These are phyloP conservation scores for Poteriospumella lacustris DNA, from an alignment of 108 stramenopile genomes.

Conservation along the genomic window DNA sequence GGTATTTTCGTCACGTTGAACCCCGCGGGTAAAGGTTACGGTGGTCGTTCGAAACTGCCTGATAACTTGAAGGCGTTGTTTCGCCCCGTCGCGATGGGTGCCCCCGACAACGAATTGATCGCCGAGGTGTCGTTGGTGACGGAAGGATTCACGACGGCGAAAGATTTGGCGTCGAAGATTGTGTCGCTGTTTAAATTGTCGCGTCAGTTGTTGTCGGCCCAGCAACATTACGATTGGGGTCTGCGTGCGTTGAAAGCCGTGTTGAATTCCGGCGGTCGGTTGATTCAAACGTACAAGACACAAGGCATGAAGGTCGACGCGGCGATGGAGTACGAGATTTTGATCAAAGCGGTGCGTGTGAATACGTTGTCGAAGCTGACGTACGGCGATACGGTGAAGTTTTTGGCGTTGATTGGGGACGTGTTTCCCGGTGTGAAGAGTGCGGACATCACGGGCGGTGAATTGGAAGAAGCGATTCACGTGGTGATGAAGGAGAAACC, in stretches of 20 bases:
- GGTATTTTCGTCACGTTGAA: slow-evolving; percentile 68
- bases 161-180: slow-evolving; percentile 52
- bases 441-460: slow-evolving; percentile 46
- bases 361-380: slow-evolving; percentile 65
- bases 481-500: slow-evolving; percentile 54
- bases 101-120: slow-evolving; percentile 62
- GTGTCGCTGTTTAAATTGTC: slow-evolving; percentile 53
- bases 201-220: slow-evolving; percentile 48
- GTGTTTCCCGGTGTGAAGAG: slow-evolving; percentile 56
- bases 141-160: slow-evolving; percentile 56
- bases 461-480: slow-evolving; percentile 57
- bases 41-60: slow-evolving; percentile 59
- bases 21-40: slow-evolving; percentile 64
- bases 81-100: slow-evolving; percentile 64
- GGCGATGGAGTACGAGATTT: slow-evolving; percentile 44
- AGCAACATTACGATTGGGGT: slow-evolving; percentile 70
- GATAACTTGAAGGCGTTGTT: slow-evolving; percentile 67
- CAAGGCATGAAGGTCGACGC: neutral
- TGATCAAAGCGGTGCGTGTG: slow-evolving; percentile 60
- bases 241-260: slow-evolving; percentile 61
- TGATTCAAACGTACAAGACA: slow-evolving; percentile 37
- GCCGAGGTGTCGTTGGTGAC: slow-evolving; percentile 59
- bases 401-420: slow-evolving; percentile 56
- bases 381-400: slow-evolving; percentile 45
- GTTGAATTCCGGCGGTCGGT: slow-evolving; percentile 59